Base-by-base conservation (phyloP, 176 grass and related monocot species). In the Oryza meyeriana region DNA sequence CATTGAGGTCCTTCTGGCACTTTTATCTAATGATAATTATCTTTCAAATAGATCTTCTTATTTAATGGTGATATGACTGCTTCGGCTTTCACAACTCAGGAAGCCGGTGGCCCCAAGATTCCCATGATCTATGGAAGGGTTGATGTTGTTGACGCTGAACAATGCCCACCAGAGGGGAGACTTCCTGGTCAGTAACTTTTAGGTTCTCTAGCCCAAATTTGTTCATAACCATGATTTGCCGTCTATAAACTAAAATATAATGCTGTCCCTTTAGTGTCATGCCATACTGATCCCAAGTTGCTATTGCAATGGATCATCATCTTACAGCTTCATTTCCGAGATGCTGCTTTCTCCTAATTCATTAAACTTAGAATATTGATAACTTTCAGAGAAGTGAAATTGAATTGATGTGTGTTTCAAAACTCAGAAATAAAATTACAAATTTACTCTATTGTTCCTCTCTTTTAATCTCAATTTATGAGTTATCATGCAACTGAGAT, bases 31-130 rank as follows among this genome's bases (percentile, higher is more conserved):
- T n/a, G 38, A 79, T 80, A n/a, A 12, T 33, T 8, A 34, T 52
- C 1, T 18, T 75, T 78, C 3, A 28, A 48, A 29, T 59, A 36
- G 7, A 83, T 3, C 5, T 55, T 81, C 5, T 45, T 77, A 25
- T 64, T 77, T 33, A 64, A 61, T 34, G 50, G n/a, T 33, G 10
- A 69, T 35, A 66, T 25, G 9, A 16, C 8, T 45, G 9, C 64
- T 85, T 77, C 72, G 20, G 69, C 76, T 77, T 77, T 78, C 39
- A 74, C 48, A 71, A 86, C 62, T 75, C 45, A 95, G 95, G 95
- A 94, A 89, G 95, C 95, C 64, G 92, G 95, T 82, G 92, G 92
- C 27, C 95, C 95, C 50, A 87, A 93, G 88, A 98, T 98, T 33
- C 90, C 92, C 36, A 98, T 95, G 95, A 85, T 90, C 10, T 98